Base-by-base conservation (phyloP, 306 rosid species). In the Malus sieversii region DNA sequence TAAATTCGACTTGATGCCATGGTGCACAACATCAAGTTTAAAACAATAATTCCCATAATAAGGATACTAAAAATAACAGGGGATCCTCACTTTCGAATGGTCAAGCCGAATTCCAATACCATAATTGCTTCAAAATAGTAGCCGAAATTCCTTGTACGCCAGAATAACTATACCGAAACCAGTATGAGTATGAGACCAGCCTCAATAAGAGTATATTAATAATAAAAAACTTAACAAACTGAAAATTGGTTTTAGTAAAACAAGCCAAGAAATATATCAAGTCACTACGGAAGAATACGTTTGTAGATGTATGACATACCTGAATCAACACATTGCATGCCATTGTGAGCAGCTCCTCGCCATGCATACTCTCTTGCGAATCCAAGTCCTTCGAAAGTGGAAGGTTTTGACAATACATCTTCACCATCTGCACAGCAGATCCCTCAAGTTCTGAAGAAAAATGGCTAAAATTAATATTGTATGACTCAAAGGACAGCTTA, bases 101-200 rank as follows among this genome's bases (percentile, higher is more conserved):
- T 84, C 91, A 90, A 85, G 78, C 98, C 98, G 19, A 91, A 90
- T 84, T 96, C 99, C 96, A 96, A 83, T 46, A 96, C 88, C 97
- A 90, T 85, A 68, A 92, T 84, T 72, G 99, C 97, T 85, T 96
- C 99, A 19, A 91, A 66, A 82, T 92, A 82, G 81, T 92, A 92
- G 84, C 97, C 94, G 20, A 80, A 53, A 61, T 90, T 78, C 86
- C 87, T 79, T 44, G 99, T 84, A 55, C 88, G 93, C 99, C 98
- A 90, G 77, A 84, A 96, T 74, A 92, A 83, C 99, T 96, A 82
- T 29, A 84, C 67, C 78, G 62, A 70, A 71, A 71, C 72, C 60
- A 33, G 23, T 72, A 57, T 57, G 35, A 35, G 46, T 48, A 45
- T 74, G 60, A 72, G 83, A 75, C 76, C n/a, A 25, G 48, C 29